Base-by-base conservation (phyloP, 2,329 filamentous ascomycete genomes). In the Fusarium proliferatum region DNA sequence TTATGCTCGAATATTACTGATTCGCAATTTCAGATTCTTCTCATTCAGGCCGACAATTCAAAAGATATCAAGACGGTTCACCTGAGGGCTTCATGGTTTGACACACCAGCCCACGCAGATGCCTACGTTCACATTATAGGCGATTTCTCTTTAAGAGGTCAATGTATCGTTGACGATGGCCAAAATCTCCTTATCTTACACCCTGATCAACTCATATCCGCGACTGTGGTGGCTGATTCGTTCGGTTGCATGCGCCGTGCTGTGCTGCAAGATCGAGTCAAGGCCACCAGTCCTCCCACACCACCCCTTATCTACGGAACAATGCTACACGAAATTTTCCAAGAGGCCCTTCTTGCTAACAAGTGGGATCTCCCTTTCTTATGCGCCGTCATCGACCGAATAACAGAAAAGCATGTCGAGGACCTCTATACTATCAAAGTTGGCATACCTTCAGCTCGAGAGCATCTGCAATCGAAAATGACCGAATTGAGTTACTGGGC, bases 221-320 rank as follows among this genome's bases (percentile, higher is more conserved):
- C 96, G 6, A 98, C 96, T 2, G 94, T 97, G 9, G 93, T 99
- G 48, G 95, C 95, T n/a, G 96, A 99, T 82, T 97, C 96, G 0
- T 97, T 98, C 80, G 92, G 91, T 30, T 99, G 96, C 80, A 92
- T 93, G 80, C 92, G 96, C 23, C 92, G 96, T 72, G 95, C 96
- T 36, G 96, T 98, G 3, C 88, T 99, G 33, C 95, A 98, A 81
- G 96, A 99, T 81, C 92, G 96, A 38, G 92, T 99, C 77, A 98
- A 98, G 82, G 94, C 94, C 13, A 96, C 95, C 1, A 93, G 92
- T 77, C 93, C 94, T 73, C 88, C 94, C 5, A 94, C 91, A 49
- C 89, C 93, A 39, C 90, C 95, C 2, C 91, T 97, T 76, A 91
- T 98, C 2, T 98, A 98, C 79, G 96, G 96, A 53, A 96, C 94